These are phyloP conservation scores for Fraxinus cuspidata DNA, from an alignment of 257 asterid genomes.

Conservation along the genomic window DNA sequence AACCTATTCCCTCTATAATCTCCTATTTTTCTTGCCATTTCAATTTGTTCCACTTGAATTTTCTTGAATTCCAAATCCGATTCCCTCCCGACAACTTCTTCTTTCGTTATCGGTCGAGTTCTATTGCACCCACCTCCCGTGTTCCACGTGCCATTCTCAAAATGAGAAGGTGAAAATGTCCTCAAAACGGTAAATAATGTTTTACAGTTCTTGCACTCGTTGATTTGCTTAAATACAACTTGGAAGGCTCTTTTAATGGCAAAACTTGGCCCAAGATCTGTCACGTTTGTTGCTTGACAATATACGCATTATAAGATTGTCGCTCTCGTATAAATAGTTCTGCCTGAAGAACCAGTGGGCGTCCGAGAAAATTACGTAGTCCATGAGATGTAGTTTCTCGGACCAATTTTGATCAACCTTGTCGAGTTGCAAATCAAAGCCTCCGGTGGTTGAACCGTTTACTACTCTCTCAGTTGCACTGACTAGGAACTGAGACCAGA, in stretches of 20 bases:
- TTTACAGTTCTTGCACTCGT: constrained; percentile 35
- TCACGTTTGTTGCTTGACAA: constrained; percentile 34
- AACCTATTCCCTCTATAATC: constrained; percentile 33
- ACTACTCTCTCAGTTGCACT: constrained; percentile 29
- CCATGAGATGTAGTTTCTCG: constrained; percentile 36
- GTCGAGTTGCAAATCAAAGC: constrained; percentile 49
- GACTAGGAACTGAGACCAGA: constrained; percentile 56
- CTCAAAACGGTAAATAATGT: constrained; percentile 35
- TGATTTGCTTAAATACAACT: constrained; percentile 39
- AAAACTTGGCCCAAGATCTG: constrained; percentile 26
- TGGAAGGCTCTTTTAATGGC: constrained; percentile 41
- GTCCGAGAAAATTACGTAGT: constrained; percentile 47
- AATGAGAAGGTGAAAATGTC: constrained; percentile 54
- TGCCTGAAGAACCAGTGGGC: constrained; percentile 53
- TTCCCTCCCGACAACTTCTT: constrained; percentile 13
- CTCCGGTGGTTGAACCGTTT: constrained; percentile 46
- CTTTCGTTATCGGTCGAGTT: constrained; percentile 33
- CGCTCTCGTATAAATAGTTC: constrained; percentile 38
- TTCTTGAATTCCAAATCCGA: constrained; percentile 35
- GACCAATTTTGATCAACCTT: constrained; percentile 43
- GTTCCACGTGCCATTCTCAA: constrained; percentile 58
- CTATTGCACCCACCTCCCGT: constrained; percentile 49
- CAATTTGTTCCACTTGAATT: constrained; percentile 48
- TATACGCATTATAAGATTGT: constrained; percentile 41
- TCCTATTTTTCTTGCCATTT: constrained; percentile 36